phyloP scores from a whole-genome alignment of 495 filamentous ascomycete genomes.

The Aspergillus incahuasiensis region DNA sequence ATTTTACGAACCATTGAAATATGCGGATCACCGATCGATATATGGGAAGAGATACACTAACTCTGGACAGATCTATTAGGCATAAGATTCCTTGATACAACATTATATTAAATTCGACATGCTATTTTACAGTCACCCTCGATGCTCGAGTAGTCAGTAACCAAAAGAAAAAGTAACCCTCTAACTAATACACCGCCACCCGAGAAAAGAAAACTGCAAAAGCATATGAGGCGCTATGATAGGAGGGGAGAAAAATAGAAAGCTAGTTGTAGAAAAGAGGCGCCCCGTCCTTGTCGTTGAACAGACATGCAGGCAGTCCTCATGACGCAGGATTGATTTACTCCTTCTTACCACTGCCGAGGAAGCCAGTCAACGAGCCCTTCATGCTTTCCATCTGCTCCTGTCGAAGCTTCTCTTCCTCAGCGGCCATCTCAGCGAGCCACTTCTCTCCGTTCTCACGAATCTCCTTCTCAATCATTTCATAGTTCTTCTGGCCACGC shows the following conservation, averaged over 20 bases:
- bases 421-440: slow-evolving; percentile 83
- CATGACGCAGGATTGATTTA: slow-evolving; percentile 13
- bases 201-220: slow-evolving; percentile 9
- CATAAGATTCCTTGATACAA: slow-evolving; percentile 35
- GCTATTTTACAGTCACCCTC: slow-evolving; percentile 42
- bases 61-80: slow-evolving; percentile 7
- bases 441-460: slow-evolving; percentile 88
- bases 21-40: no score
- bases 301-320: not conserved
- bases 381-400: slow-evolving; percentile 89
- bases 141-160: slow-evolving; percentile 15
- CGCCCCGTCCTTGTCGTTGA: not conserved
- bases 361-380: slow-evolving; percentile 54
- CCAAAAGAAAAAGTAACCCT: slow-evolving; percentile 14
- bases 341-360: slow-evolving; percentile 40
- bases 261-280: not conserved
- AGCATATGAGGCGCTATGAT: slow-evolving; percentile 10
- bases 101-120: slow-evolving; percentile 28
- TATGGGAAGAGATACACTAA: no score
- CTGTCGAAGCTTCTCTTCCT: slow-evolving; percentile 78
- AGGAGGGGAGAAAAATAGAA: slow-evolving; percentile 8
- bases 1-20: no score
- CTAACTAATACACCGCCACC: slow-evolving; percentile 15
- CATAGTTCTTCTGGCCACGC: slow-evolving; percentile 82
- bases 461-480: slow-evolving; percentile 82